Base-by-base conservation (phyloP, 116 monocot species). In the Zostera marina region DNA sequence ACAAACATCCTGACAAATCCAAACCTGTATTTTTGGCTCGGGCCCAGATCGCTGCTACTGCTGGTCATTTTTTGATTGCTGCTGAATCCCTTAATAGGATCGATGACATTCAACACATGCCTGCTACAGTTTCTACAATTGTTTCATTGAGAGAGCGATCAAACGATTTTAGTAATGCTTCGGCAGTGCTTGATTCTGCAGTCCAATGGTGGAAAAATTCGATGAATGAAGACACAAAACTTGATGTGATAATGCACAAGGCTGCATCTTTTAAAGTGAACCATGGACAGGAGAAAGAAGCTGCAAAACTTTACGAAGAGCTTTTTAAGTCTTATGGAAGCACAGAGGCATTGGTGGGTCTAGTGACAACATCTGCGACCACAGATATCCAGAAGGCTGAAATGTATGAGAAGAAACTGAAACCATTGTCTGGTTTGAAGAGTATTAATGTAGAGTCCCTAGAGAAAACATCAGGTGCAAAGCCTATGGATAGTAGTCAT, bases 21-120 rank as follows among this genome's bases (percentile, higher is more conserved):
- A 81, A 65, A 54, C 64, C 54, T 0, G 61, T 68, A 54, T 80
- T 96, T 23, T 82, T 96, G 17, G 85, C 80, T 8, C 85, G 79
- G 57, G 96, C 96, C 42, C 96, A 96, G 58, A 83, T 96, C 66
- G 82, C 96, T 40, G 79, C 85, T 22, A 54, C 78, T 53, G 96
- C 85, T 20, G 82, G 82, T 8, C 96, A 85, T 44, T 65, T 63
- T 15, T 73, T 75, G 46, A 65, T 74, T 39, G 47, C 96, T 22
- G 75, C 89, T 5, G 85, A 96, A 4, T 88, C 96, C 39, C 53
- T 96, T 46, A 68, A 76, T 9, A 85, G 72, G 62, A 67, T 96
- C 49, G 52, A 68, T 39, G 89, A 83, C 53, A 82, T 96, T 59
- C 76, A 80, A 26, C 79, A 89, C 63, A 73, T 70, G 79, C 96